Percentiles rank a stretch among this genome's conserved stretches.
Conservation (phyloP, 2,329 filamentous ascomycete species). For the Venturia nashicola region DNA sequence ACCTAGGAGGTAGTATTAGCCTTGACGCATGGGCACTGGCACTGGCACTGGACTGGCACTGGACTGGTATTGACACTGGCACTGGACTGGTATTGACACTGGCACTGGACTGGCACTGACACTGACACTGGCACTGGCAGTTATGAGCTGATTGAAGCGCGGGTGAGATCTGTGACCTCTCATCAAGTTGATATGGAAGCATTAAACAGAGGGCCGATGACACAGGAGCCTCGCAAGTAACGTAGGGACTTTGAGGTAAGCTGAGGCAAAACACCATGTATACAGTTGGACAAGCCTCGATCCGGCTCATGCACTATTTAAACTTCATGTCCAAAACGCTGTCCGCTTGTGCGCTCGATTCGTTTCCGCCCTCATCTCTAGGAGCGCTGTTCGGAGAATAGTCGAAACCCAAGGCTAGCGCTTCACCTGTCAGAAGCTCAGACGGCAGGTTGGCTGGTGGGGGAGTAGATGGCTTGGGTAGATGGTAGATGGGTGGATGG, state of each 20-base stretch:
- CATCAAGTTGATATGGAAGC: not conserved
- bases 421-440: constrained; percentile 12
- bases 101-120: no score
- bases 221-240: not conserved
- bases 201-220: not conserved
- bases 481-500: no score
- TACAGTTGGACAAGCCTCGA: constrained; percentile 3
- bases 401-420: constrained; percentile 10
- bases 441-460: constrained; percentile 6
- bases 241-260: not conserved
- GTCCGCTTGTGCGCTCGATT: constrained; percentile 9
- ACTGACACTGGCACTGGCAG: no score
- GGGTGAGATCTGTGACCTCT: not conserved
- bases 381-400: constrained; percentile 10
- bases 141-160: not conserved
- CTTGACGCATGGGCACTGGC: not conserved
- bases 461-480: no score
- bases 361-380: not conserved
- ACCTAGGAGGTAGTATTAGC: not conserved
- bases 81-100: no score
- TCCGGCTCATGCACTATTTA: constrained; percentile 10
- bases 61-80: no score
- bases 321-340: constrained; percentile 9
- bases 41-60: no score
- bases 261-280: constrained; percentile 3